These are phyloP conservation scores for Bocquillonia castaneifolia DNA, from an alignment of 441 rosid genomes.

Conservation along the genomic window DNA sequence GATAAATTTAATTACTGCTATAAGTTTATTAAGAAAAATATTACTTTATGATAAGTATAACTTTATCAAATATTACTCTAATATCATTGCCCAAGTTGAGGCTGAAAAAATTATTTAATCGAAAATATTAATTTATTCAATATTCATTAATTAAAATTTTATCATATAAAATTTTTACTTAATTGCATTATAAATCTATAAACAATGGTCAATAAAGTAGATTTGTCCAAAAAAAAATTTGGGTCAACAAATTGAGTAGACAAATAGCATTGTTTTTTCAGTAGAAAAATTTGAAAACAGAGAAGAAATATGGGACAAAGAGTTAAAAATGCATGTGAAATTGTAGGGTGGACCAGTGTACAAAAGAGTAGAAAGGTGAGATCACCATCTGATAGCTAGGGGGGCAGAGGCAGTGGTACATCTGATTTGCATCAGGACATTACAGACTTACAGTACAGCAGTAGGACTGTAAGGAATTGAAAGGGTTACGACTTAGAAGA, in stretches of 20 bases:
- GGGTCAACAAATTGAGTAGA: not conserved
- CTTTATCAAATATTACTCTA: no score
- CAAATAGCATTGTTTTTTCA: not conserved
- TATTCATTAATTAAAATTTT: no score
- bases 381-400: conserved; percentile 23
- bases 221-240: no score
- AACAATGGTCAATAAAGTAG: no score
- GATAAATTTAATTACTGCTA: no score
- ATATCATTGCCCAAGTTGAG: no score
- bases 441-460: not conserved
- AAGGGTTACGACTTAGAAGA: not conserved
- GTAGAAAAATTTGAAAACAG: not conserved
- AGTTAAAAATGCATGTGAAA: conserved; percentile 24
- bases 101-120: no score
- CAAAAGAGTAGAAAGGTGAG: conserved; percentile 7
- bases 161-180: no score
- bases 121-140: no score
- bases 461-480: not conserved
- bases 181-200: no score
- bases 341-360: conserved; percentile 29
- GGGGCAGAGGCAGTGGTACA: conserved; percentile 5
- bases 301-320: not conserved
- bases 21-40: no score
- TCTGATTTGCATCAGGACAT: not conserved
- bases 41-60: no score